Evolutionary conservation across 1,284 basidiomycete genomes (phyloP).

Genomic region (Trichosporon ovoides): DNA sequence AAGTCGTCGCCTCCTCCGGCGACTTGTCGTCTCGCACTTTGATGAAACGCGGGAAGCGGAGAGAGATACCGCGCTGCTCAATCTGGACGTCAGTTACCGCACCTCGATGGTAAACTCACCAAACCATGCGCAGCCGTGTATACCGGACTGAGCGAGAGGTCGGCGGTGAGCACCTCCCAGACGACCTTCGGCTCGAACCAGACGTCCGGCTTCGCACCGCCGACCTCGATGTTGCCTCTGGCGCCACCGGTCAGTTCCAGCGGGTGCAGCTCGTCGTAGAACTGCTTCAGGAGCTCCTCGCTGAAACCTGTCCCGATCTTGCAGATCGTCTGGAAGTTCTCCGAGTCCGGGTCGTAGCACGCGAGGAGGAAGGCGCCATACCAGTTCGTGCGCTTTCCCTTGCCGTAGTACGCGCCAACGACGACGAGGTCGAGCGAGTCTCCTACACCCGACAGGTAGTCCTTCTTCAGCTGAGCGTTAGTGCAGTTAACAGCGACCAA

Average conservation of each 20-base stretch:
- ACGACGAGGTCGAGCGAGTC: constrained; percentile 97
- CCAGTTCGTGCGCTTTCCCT: constrained; percentile 93
- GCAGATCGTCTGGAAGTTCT: constrained; percentile 93
- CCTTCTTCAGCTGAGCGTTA: constrained; percentile 79
- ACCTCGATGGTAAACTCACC: constrained; percentile 53
- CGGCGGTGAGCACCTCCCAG: constrained; percentile 97
- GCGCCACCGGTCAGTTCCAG: constrained; percentile 55
- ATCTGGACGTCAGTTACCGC: constrained; percentile 53
- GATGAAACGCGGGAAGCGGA: constrained; percentile 94
- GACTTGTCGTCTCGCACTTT: constrained; percentile 87
- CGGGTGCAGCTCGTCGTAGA: constrained; percentile 74
- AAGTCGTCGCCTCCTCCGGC: constrained; percentile 82
- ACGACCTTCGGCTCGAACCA: constrained; percentile 95
- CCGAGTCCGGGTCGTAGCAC: constrained; percentile 84
- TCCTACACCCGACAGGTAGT: constrained; percentile 93
- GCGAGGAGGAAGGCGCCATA: constrained; percentile 94
- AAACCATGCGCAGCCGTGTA: constrained; percentile 95
- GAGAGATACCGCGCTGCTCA: constrained; percentile 81
- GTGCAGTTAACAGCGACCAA: not conserved
- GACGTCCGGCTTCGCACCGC: constrained; percentile 84
- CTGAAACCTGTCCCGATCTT: constrained; percentile 99
- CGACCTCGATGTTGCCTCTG: constrained; percentile 73
- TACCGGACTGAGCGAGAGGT: constrained; percentile 91
- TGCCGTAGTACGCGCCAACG: constrained; percentile 92
- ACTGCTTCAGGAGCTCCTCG: constrained; percentile 79